Evolutionary conservation across 2,329 filamentous ascomycete genomes (phyloP).

Genomic region (Graphium sp.): DNA sequence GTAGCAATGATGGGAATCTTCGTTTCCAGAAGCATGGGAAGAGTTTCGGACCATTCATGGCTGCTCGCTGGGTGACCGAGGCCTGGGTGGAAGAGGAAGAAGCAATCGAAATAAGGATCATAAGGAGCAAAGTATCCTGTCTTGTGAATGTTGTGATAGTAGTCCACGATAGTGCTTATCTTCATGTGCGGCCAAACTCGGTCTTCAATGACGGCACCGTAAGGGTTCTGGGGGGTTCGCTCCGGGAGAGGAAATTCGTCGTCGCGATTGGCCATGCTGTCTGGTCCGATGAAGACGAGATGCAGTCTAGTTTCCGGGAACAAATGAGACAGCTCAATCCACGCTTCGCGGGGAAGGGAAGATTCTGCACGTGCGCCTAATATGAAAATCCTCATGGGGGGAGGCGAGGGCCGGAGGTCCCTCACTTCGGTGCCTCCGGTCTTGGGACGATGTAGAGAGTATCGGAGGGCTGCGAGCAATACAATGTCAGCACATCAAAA

Average conservation of each 20-base stretch:
- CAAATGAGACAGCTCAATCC: slow-evolving; percentile 85
- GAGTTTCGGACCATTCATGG: slow-evolving; percentile 84
- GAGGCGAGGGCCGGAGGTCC: slow-evolving; percentile 67
- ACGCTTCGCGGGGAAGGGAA: slow-evolving; percentile 81
- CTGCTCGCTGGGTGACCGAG: slow-evolving; percentile 85
- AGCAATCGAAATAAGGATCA: slow-evolving; percentile 96
- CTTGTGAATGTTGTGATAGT: slow-evolving; percentile 92
- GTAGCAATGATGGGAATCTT: slow-evolving; percentile 91
- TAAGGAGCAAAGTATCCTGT: slow-evolving; percentile 84
- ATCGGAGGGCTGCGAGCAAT: slow-evolving; percentile 55
- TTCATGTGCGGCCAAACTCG: slow-evolving; percentile 80
- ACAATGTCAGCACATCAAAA: background rate
- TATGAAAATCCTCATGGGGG: slow-evolving; percentile 81
- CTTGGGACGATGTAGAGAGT: slow-evolving; percentile 78
- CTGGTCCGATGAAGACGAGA: slow-evolving; percentile 85
- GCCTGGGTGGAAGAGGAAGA: slow-evolving; percentile 92
- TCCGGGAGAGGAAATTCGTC: slow-evolving; percentile 81
- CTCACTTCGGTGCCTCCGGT: slow-evolving; percentile 59
- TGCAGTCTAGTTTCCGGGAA: slow-evolving; percentile 90
- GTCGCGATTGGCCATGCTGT: slow-evolving; percentile 89
- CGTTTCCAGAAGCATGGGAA: slow-evolving; percentile 82
- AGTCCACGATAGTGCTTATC: slow-evolving; percentile 94
- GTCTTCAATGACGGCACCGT: slow-evolving; percentile 86
- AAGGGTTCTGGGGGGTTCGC: slow-evolving; percentile 74
- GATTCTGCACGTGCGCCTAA: slow-evolving; percentile 95